Evolutionary conservation across 228 moss, liverwort and hornwort genomes (phyloP).

Genomic region (Sphagnum fallax): DNA sequence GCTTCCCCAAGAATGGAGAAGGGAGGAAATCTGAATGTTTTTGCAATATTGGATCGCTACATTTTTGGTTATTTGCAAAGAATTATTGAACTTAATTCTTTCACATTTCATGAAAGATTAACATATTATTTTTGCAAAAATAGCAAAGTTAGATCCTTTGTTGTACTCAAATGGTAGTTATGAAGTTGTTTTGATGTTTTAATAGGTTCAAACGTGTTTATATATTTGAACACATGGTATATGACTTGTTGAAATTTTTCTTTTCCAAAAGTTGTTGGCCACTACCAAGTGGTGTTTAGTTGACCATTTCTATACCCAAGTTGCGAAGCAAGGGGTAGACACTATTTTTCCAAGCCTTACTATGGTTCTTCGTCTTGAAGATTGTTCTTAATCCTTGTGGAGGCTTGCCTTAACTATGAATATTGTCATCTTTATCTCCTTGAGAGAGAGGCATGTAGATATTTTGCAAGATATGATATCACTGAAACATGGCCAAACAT

Average conservation of each 20-base stretch:
- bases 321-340: conserved; percentile 35
- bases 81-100: conserved; percentile 18
- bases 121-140: neutral
- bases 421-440: too few species aligned
- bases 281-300: conserved; percentile 53
- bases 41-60: conserved; percentile 32
- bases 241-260: conserved; percentile 39
- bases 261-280: conserved; percentile 43
- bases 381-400: too few species aligned
- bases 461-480: too few species aligned
- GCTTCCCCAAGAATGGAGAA: conserved; percentile 32
- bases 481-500: too few species aligned
- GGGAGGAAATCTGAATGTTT: conserved; percentile 20
- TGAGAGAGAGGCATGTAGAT: too few species aligned
- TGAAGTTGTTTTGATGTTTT: neutral
- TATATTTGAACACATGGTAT: conserved; percentile 42
- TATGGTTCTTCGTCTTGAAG: too few species aligned
- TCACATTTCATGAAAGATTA: neutral
- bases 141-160: neutral
- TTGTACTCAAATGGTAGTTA: neutral
- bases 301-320: conserved; percentile 44
- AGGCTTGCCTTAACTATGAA: too few species aligned
- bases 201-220: conserved; percentile 30
- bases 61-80: conserved; percentile 37
- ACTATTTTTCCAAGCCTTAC: neutral